Evolutionary conservation across 305 asterid genomes (phyloP), one percentile per base, ranked within the genome.

Genomic region (Salvia sclarea): DNA sequence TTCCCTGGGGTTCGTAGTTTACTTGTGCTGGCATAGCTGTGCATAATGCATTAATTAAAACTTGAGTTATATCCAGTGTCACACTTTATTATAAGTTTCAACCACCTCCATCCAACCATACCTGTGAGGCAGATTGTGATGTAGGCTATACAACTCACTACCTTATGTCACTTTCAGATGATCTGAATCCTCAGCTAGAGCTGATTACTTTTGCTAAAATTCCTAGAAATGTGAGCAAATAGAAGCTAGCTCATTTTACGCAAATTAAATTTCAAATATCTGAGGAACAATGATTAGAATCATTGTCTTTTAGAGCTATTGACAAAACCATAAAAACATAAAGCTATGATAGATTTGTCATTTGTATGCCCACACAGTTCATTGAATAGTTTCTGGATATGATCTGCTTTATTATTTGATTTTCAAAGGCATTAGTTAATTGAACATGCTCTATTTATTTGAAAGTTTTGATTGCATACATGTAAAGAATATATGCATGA

Each of bases 21-120:
- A 45, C 16, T 17, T 59, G 30, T 33, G 48, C 18, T 35, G n/a
- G 64, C 64, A 58, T 17, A 31, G 30, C 64, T 58, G 12, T 59
- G 64, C 12, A 5, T 35, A 31, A 58, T 58, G 4, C 3, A 13
- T 21, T 13, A 24, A 12, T 11, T 18, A 17, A 17, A 4, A 14
- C 16, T 59, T 38, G 6, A 18, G 11, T 35, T n/a, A 59, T 1
- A 35, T 38, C 9, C 17, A 18, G 5, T 37, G 18, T 11, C 33
- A 18, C 1, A 20, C 4, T 21, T 31, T 20, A 58, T 35, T 33
- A 11, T 38, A 10, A 18, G 35, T 21, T 38, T 38, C 16, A 33
- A 5, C 11, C 4, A 60, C 11, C 5, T 60, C 25, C 8, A 6
- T 37, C 18, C 21, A 18, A 12, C 25, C 66, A 20, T 60, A 50